Conservation (phyloP, 179 eudicot species). For the Beta macrorhiza region DNA sequence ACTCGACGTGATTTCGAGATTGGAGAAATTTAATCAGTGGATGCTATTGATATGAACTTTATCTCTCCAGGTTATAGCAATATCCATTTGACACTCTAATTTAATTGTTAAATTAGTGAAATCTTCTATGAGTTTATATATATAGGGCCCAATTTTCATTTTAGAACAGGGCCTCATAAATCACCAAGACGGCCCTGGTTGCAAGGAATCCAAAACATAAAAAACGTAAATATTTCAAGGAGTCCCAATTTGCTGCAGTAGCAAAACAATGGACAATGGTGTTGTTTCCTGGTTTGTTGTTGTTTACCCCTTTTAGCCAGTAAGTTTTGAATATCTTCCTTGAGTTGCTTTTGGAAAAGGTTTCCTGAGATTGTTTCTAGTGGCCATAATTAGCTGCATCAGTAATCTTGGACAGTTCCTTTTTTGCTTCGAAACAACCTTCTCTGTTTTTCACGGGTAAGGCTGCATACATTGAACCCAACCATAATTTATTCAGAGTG, state of each 20-base stretch:
- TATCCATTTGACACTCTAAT: too few relatives aligned
- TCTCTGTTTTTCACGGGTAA: neutral
- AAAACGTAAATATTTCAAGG: neutral
- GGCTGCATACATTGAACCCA: neutral
- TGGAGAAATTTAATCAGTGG: too few relatives aligned
- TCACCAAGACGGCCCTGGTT: too few relatives aligned
- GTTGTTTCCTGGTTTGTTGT: neutral
- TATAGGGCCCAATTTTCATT: too few relatives aligned
- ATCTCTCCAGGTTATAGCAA: too few relatives aligned
- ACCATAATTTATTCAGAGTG: neutral
- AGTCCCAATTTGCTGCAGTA: neutral
- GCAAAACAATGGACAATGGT: neutral
- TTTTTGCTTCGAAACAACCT: neutral
- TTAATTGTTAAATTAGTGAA: too few relatives aligned
- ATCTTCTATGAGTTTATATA: too few relatives aligned
- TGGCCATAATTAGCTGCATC: neutral
- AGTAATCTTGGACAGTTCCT: neutral
- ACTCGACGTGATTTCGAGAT: too few relatives aligned
- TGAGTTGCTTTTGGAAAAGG: neutral
- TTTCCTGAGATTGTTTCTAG: neutral
- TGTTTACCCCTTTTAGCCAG: neutral
- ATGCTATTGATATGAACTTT: too few relatives aligned
- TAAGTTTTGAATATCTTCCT: neutral
- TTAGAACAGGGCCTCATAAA: too few relatives aligned
- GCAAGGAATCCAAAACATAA: neutral